Evolutionary conservation across 2,329 filamentous ascomycete species (phyloP), one percentile per base, ranked within the genome.

Genomic region (Ceratocystis albifundus): DNA sequence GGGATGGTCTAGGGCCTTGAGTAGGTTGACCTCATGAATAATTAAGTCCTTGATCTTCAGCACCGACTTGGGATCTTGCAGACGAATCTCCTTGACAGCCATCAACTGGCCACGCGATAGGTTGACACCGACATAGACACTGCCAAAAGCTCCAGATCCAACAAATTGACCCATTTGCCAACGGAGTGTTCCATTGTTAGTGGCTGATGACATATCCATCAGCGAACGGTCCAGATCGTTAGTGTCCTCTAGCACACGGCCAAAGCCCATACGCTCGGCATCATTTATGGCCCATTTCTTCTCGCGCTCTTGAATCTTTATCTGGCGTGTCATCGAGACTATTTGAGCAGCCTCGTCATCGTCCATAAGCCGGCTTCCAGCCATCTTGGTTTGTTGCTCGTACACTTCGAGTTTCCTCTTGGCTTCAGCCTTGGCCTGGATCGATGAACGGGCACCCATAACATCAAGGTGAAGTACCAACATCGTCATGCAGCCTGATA

Each of bases 141-240:
- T 96, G 69, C 94, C 94, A 76, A 99, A 99, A 0, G 93, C 96
- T 70, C 94, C 94, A 64, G 94, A 93, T 63, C 94, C 94, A 55
- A 99, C 90, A 73, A 95, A 99, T 72, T 96, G 90, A n/a, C 94
- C 94, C 79, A 96, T 94, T 75, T 97, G 94, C 94, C 94, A 99
- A 69, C 94, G 87, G 77, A 97, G 85, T 57, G 90, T 96, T 67
- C 97, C 89, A 73, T 97, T 97, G 25, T 91, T 96, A 15, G 93
- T 90, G 50, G 90, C 95, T 0, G 93, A 94, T 1, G 92, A 96
- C 20, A 99, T 84, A 72, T 92, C 95, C 0, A 93, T 95, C 50
- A 99, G 82, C 32, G 93, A 96, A 65, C 93, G 88, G 75, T 99
- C 94, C 12, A 95, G 92, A 76, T 97, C 94, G 74, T 95, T 97